Conservation (phyloP, 371 early-diverging fungal genomes). For the Phascolomyces articulosus region DNA sequence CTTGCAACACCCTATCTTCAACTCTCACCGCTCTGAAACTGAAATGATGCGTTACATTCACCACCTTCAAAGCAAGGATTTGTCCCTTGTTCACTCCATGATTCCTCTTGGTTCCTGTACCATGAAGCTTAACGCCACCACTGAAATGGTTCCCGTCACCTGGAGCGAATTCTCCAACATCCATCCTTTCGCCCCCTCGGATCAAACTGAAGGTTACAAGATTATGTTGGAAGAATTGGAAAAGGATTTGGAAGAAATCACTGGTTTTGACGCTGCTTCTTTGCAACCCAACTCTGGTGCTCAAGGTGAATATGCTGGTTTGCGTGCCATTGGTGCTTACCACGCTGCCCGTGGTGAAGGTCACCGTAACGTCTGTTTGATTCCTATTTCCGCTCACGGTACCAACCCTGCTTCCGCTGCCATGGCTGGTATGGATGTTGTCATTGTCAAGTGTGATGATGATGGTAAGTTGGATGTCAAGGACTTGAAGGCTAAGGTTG, state of each 20-base stretch:
- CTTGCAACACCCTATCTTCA: conserved; percentile 91
- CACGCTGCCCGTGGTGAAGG: conserved; percentile 80
- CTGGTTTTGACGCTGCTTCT: conserved; percentile 91
- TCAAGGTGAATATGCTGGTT: conserved; percentile 97
- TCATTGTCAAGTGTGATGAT: conserved; percentile 88
- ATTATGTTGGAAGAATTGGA: conserved; percentile 85
- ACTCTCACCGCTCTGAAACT: conserved; percentile 97
- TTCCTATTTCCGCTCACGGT: conserved; percentile 98
- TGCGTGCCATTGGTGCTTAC: conserved; percentile 91
- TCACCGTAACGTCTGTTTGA: conserved; percentile 91
- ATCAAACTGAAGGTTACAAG: conserved; percentile 91
- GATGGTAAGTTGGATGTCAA: conserved; percentile 90
- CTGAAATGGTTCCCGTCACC: conserved; percentile 97
- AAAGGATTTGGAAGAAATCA: conserved; percentile 85
- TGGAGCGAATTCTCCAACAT: conserved; percentile 95
- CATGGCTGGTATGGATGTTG: conserved; percentile 95
- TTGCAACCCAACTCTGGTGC: conserved; percentile 98
- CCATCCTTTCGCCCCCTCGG: conserved; percentile 94
- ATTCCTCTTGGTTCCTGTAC: conserved; percentile 98
- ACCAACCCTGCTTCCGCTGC: conserved; percentile 99
- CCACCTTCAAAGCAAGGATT: conserved; percentile 92
- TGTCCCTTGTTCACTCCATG: conserved; percentile 96
- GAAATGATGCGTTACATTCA: conserved; percentile 96
- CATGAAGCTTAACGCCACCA: conserved; percentile 98
- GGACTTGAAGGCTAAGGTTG: conserved; percentile 88